A percentile compares a stretch with the other conserved stretches of the same genome.
These are phyloP conservation scores for Babesia ovata DNA, from an alignment of 169 alveolate genomes.

Conservation along the genomic window DNA sequence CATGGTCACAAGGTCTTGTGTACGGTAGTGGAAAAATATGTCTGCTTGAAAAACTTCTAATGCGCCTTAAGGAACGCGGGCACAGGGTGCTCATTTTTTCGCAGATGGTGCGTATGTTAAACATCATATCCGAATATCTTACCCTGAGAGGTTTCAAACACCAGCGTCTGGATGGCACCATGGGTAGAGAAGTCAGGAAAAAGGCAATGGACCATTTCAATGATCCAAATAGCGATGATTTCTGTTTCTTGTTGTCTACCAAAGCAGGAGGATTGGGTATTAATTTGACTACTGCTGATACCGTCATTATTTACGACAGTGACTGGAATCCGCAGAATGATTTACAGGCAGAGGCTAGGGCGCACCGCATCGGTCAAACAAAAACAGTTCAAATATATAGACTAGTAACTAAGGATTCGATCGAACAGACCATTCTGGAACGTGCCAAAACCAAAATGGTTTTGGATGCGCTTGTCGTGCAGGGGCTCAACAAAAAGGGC, in stretches of 20 bases:
- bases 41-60: constrained; percentile 91
- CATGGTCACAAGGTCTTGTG: constrained; percentile 84
- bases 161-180: constrained; percentile 98
- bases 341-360: constrained; percentile 98
- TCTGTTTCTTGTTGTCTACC: constrained; percentile 95
- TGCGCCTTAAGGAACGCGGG: constrained; percentile 89
- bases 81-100: constrained; percentile 94
- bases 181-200: constrained; percentile 95
- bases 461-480: constrained; percentile 94
- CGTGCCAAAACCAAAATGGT: constrained; percentile 97
- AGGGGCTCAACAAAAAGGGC: constrained; percentile 84
- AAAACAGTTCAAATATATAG: constrained; percentile 95
- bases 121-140: constrained; percentile 95
- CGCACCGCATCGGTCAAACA: constrained; percentile 98
- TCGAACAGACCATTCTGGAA: constrained; percentile 97
- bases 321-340: constrained; percentile 99
- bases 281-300: constrained; percentile 93
- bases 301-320: constrained; percentile 92
- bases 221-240: constrained; percentile 89
- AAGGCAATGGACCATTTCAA: constrained; percentile 95
- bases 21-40: constrained; percentile 92
- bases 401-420: constrained; percentile 93
- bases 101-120: constrained; percentile 96
- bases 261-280: constrained; percentile 98
- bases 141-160: constrained; percentile 91